Conservation (phyloP, 2,329 filamentous ascomycete genomes). For the Phyllosticta citribraziliensis region DNA sequence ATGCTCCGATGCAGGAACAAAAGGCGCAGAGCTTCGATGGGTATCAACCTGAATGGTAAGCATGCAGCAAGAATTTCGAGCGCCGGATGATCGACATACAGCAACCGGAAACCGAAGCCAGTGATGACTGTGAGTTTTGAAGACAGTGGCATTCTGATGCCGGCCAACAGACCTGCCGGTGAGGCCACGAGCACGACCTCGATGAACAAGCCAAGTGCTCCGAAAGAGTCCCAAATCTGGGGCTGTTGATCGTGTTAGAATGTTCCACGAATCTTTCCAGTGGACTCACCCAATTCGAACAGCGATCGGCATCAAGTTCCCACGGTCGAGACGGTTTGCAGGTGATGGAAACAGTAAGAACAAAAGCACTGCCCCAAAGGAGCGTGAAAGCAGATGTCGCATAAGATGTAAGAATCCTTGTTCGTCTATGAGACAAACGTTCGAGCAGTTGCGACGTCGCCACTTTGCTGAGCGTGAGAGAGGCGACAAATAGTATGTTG, state of each 20-base stretch:
- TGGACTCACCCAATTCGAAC: constrained; percentile 9
- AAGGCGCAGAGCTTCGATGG: neutral
- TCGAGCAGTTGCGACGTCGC: constrained; percentile 13
- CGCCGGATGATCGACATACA: constrained; percentile 1
- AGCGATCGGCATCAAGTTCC: constrained; percentile 8
- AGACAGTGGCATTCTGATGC: constrained; percentile 18
- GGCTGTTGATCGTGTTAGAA: constrained; percentile 5
- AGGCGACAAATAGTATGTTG: constrained; percentile 14
- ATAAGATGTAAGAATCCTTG: constrained; percentile 12
- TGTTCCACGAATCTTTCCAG: neutral
- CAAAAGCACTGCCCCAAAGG: constrained; percentile 13
- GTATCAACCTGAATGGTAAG: neutral
- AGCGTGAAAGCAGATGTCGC: constrained; percentile 7
- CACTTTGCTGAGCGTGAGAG: constrained; percentile 14
- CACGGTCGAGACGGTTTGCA: constrained; percentile 9
- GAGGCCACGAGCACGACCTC: constrained; percentile 18
- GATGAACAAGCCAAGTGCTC: constrained; percentile 13
- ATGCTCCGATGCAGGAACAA: neutral
- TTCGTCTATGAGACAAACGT: constrained; percentile 11
- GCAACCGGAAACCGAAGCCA: constrained; percentile 18
- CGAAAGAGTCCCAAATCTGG: constrained; percentile 14
- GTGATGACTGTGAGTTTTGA: constrained; percentile 21
- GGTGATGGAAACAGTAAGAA: constrained; percentile 11
- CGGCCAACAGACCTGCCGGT: constrained; percentile 18
- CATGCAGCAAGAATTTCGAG: neutral